A percentile compares a stretch with the other conserved stretches of the same genome.
Conservation (phyloP, 176 grass and related monocot genomes). For the Oropetium thomaeum region DNA sequence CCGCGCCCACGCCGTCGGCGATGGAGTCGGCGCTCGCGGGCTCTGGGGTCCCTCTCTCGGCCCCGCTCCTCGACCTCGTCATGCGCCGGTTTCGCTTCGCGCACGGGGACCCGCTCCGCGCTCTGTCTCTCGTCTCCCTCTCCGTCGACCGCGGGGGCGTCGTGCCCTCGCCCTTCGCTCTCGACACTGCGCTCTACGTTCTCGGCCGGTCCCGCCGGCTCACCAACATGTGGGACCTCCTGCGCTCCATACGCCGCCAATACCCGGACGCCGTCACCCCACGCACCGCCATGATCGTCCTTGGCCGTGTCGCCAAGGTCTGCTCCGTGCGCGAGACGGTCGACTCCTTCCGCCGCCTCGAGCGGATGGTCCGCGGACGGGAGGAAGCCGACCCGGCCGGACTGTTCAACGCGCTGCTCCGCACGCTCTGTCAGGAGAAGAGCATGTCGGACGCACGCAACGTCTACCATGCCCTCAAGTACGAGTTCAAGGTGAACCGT, state of each 20-base stretch:
- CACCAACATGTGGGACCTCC: slow-evolving; percentile 52
- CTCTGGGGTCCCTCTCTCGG: slow-evolving; percentile 47
- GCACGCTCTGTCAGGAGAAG: slow-evolving; percentile 94
- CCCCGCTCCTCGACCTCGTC: slow-evolving; percentile 63
- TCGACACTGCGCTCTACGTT: slow-evolving; percentile 84
- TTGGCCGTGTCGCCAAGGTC: slow-evolving; percentile 82
- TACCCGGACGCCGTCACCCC: slow-evolving; percentile 53
- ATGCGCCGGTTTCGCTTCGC: slow-evolving; percentile 76
- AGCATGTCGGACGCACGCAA: slow-evolving; percentile 81
- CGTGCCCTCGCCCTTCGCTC: slow-evolving; percentile 55
- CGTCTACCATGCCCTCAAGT: slow-evolving; percentile 81
- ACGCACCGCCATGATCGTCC: slow-evolving; percentile 70
- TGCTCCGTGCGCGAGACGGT: slow-evolving; percentile 76
- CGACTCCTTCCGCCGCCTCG: slow-evolving; percentile 62
- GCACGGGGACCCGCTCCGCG: slow-evolving; percentile 69
- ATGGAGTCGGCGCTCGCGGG: slow-evolving; percentile 47
- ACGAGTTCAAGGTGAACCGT: slow-evolving; percentile 70
- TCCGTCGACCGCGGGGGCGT: slow-evolving; percentile 47
- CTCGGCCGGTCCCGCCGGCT: slow-evolving; percentile 72
- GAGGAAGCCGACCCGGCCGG: slow-evolving; percentile 15
- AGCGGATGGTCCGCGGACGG: slow-evolving; percentile 36
- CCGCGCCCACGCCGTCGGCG: slow-evolving; percentile 47
- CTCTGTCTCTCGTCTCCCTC: slow-evolving; percentile 70
- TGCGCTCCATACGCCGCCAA: slow-evolving; percentile 37
- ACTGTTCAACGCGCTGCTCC: slow-evolving; percentile 79